Percentiles rank a stretch among this genome's conserved stretches.
These are phyloP conservation scores for Tricholoma terreum DNA, from an alignment of 768 basidiomycete genomes.

Conservation along the genomic window DNA sequence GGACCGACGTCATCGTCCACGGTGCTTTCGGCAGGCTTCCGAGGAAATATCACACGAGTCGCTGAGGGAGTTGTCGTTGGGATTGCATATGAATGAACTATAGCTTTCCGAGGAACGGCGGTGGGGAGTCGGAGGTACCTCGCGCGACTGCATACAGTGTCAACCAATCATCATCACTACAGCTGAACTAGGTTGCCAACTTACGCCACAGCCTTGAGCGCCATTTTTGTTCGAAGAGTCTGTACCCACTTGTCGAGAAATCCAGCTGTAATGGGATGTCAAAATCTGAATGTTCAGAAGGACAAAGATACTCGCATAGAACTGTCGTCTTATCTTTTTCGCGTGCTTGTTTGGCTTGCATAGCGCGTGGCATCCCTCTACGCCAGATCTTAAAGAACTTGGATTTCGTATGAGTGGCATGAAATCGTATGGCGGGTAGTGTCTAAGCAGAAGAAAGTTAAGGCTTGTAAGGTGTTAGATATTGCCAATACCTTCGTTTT, in stretches of 20 bases:
- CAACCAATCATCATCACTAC: constrained; percentile 1
- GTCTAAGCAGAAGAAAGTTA: constrained; percentile 41
- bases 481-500: constrained; percentile 60
- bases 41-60: constrained; percentile 1
- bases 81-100: constrained; percentile 1
- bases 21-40: neutral
- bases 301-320: constrained; percentile 47
- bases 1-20: neutral
- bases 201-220: constrained; percentile 81
- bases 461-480: neutral
- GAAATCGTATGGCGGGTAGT: constrained; percentile 76
- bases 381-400: constrained; percentile 68
- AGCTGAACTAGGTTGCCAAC: constrained; percentile 27
- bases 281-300: constrained; percentile 10
- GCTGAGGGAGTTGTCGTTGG: neutral
- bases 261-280: constrained; percentile 36
- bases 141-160: constrained; percentile 56
- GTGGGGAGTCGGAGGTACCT: constrained; percentile 76
- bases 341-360: constrained; percentile 63
- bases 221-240: constrained; percentile 63
- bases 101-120: constrained; percentile 37
- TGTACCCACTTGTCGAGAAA: constrained; percentile 67
- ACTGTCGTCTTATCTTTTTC: constrained; percentile 52
- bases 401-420: constrained; percentile 56
- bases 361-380: constrained; percentile 64